These are phyloP conservation scores for Chlorophyllum brunneum DNA, from an alignment of 768 basidiomycete genomes.

Conservation along the genomic window DNA sequence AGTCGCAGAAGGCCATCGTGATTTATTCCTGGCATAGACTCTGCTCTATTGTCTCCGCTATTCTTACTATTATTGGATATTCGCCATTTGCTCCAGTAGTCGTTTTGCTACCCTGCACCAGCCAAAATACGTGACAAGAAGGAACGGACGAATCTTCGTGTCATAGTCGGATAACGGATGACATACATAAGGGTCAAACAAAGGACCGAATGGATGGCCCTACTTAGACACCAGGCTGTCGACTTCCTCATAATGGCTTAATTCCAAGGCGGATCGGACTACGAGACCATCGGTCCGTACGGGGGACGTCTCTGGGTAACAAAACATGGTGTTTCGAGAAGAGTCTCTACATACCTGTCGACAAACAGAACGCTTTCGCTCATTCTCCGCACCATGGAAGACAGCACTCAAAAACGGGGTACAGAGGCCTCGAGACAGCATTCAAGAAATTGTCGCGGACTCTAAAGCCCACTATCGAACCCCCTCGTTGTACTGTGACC, in stretches of 20 bases:
- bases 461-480: not conserved
- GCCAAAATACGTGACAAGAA: slow-evolving; percentile 4
- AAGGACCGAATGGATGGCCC: too few relatives aligned
- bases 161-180: not conserved
- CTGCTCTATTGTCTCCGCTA: slow-evolving; percentile 8
- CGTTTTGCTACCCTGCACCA: not conserved
- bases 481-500: slow-evolving; percentile 10
- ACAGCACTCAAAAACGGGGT: slow-evolving; percentile 3
- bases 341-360: too few relatives aligned
- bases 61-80: slow-evolving; percentile 12
- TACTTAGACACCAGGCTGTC: too few relatives aligned
- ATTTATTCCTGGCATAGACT: slow-evolving; percentile 2
- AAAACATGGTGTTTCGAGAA: not conserved
- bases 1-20: not conserved
- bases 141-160: not conserved
- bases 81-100: slow-evolving; percentile 10
- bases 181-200: not conserved
- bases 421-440: not conserved
- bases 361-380: not conserved
- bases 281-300: not conserved
- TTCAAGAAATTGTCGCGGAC: slow-evolving; percentile 1
- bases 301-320: not conserved
- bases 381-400: not conserved
- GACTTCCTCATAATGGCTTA: not conserved
- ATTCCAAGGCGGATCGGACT: not conserved